These are phyloP conservation scores for Ramularia collo-cygni DNA, from an alignment of 2,329 filamentous ascomycete species.

Conservation along the genomic window DNA sequence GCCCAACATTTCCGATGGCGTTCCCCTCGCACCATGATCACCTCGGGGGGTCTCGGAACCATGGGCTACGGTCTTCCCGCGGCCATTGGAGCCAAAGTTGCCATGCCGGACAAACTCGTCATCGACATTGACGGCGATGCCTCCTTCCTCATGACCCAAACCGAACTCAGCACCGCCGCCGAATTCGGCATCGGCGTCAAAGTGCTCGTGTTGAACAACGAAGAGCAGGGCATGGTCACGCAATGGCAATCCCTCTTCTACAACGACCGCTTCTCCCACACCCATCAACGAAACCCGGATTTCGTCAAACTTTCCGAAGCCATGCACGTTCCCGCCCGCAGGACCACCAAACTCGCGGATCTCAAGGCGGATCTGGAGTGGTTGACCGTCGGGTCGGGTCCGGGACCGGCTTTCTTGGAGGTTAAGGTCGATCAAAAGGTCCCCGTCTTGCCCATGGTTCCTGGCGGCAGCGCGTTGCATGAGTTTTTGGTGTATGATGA, in stretches of 20 bases:
- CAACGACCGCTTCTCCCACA: constrained; percentile 86
- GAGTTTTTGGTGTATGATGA: constrained; percentile 88
- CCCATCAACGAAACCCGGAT: constrained; percentile 90
- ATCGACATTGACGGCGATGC: constrained; percentile 96
- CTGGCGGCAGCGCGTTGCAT: constrained; percentile 75
- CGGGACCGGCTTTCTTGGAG: constrained; percentile 89
- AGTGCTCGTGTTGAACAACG: constrained; percentile 91
- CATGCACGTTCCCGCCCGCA: constrained; percentile 75
- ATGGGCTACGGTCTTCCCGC: constrained; percentile 96
- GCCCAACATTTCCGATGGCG: constrained; percentile 97
- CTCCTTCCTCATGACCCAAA: constrained; percentile 98
- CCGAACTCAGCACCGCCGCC: constrained; percentile 83
- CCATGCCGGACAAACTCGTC: constrained; percentile 71
- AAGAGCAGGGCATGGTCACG: constrained; percentile 97
- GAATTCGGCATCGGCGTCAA: constrained; percentile 98
- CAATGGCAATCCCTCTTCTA: constrained; percentile 99
- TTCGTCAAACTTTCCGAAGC: constrained; percentile 89
- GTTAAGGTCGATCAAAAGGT: constrained; percentile 85
- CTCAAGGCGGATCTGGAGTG: constrained; percentile 73
- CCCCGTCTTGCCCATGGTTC: constrained; percentile 96
- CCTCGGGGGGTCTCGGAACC: constrained; percentile 87
- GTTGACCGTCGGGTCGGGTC: constrained; percentile 65
- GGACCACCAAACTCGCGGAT: constrained; percentile 67
- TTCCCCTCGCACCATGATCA: constrained; percentile 87
- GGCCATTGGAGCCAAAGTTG: constrained; percentile 92